Percentiles rank a stretch among this genome's conserved stretches.
phyloP scores from a whole-genome alignment of 352 stramenopile genomes.

The Globisporangium splendens region DNA sequence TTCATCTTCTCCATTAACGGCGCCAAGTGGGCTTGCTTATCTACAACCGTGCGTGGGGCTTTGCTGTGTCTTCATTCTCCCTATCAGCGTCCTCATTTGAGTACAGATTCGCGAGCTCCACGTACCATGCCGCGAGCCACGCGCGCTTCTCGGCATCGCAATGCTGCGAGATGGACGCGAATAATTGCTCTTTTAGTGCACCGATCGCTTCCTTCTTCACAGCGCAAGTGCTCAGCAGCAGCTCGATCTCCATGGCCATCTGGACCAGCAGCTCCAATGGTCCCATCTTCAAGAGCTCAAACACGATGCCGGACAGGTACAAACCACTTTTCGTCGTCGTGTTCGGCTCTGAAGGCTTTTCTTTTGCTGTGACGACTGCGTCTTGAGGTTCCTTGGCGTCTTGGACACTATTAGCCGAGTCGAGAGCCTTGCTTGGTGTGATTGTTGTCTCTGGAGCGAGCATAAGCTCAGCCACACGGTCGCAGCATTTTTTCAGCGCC shows the following conservation, averaged over 20 bases:
- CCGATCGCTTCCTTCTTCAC: constrained; percentile 17
- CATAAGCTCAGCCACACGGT: constrained; percentile 27
- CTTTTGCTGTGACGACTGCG: neutral
- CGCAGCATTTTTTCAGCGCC: constrained; percentile 42
- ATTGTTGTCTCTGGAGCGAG: constrained; percentile 10
- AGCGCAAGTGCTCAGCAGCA: constrained; percentile 23
- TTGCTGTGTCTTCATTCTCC: no score
- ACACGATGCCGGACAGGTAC: constrained; percentile 46
- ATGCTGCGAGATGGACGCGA: constrained; percentile 45
- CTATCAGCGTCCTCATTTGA: constrained; percentile 1
- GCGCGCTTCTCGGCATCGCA: constrained; percentile 58
- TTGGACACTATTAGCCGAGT: no score
- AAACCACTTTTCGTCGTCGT: constrained; percentile 18
- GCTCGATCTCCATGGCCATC: constrained; percentile 39
- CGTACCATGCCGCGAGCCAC: constrained; percentile 60
- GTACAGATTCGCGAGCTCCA: constrained; percentile 44
- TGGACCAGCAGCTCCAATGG: constrained; percentile 37
- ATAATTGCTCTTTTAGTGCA: constrained; percentile 36
- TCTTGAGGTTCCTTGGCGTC: no score
- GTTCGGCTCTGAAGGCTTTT: neutral
- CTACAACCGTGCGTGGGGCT: no score
- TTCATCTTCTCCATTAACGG: no score
- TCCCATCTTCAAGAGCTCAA: constrained; percentile 62
- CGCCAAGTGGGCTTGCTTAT: no score
- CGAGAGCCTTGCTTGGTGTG: neutral